phyloP scores from a whole-genome alignment of 2,329 filamentous ascomycete species.

The Ophiocordyceps camponoti-rufipedis region DNA sequence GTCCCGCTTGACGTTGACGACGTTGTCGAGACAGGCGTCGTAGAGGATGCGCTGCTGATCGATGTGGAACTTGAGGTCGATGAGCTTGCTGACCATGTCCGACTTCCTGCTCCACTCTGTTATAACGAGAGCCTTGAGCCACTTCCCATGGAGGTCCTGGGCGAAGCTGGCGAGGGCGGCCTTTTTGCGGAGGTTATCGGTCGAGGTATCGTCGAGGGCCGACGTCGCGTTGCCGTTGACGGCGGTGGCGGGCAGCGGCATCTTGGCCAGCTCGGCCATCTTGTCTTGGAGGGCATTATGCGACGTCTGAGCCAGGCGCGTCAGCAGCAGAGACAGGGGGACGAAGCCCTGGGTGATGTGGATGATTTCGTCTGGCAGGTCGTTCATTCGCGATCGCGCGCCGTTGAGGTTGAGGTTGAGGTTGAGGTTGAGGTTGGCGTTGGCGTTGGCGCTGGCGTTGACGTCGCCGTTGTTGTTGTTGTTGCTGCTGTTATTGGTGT shows the following conservation, averaged over 20 bases:
- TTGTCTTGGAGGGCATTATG: slow-evolving; percentile 60
- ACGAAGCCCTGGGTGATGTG: slow-evolving; percentile 66
- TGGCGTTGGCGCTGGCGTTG: background rate
- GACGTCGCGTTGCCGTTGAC: slow-evolving; percentile 30
- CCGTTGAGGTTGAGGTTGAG: background rate
- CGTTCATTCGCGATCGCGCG: slow-evolving; percentile 24
- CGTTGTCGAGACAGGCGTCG: slow-evolving; percentile 37
- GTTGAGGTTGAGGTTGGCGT: too few relatives aligned
- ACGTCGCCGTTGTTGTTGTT: background rate
- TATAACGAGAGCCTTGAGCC: slow-evolving; percentile 83
- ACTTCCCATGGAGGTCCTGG: slow-evolving; percentile 64
- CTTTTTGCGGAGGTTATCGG: slow-evolving; percentile 61
- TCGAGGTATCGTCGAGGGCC: slow-evolving; percentile 35
- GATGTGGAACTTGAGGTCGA: slow-evolving; percentile 69
- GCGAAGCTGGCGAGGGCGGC: slow-evolving; percentile 56
- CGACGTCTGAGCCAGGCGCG: slow-evolving; percentile 64
- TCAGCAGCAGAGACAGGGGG: slow-evolving; percentile 55
- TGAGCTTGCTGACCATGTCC: slow-evolving; percentile 65
- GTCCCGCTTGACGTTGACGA: slow-evolving; percentile 56
- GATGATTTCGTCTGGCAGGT: slow-evolving; percentile 40
- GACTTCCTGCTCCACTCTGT: slow-evolving; percentile 76
- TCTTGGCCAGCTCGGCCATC: slow-evolving; percentile 50
- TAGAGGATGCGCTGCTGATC: slow-evolving; percentile 43
- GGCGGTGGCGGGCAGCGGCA: slow-evolving; percentile 34
- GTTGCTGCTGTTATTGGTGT: background rate